Conservation (phyloP, 148 eudicot genomes). For the Rhododendron simsii region DNA sequence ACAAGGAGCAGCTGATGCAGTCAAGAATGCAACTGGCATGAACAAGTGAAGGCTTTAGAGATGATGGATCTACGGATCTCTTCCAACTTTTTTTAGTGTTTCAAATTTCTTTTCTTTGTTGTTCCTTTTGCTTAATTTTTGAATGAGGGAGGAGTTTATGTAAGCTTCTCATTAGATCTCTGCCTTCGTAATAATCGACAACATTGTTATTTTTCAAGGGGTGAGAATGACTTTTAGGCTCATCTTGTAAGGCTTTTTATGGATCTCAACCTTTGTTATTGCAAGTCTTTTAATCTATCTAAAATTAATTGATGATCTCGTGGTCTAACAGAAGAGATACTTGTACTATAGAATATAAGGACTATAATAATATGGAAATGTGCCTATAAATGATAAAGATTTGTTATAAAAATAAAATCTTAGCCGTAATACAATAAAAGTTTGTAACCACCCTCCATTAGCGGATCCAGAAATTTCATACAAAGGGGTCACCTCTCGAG, state of each 20-base stretch:
- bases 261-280: background rate
- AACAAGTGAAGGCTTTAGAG: conserved; percentile 29
- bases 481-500: too few relatives aligned
- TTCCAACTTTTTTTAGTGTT: background rate
- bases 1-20: conserved; percentile 47
- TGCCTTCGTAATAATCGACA: background rate
- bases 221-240: background rate
- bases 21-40: conserved; percentile 57
- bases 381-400: too few relatives aligned
- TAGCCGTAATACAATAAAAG: too few relatives aligned
- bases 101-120: background rate
- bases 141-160: background rate
- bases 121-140: background rate
- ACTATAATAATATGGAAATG: too few relatives aligned
- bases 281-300: too few relatives aligned
- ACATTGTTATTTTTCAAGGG: background rate
- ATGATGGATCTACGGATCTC: background rate
- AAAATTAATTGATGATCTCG: too few relatives aligned
- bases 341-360: too few relatives aligned
- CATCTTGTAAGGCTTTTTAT: background rate
- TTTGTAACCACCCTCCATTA: too few relatives aligned
- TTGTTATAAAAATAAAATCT: too few relatives aligned
- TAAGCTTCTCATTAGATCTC: background rate
- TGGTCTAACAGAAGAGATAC: too few relatives aligned
- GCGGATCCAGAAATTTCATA: too few relatives aligned